Evolutionary conservation across 192 early-diverging fungal genomes (phyloP).

Genomic region (Backusella morwellensis): DNA sequence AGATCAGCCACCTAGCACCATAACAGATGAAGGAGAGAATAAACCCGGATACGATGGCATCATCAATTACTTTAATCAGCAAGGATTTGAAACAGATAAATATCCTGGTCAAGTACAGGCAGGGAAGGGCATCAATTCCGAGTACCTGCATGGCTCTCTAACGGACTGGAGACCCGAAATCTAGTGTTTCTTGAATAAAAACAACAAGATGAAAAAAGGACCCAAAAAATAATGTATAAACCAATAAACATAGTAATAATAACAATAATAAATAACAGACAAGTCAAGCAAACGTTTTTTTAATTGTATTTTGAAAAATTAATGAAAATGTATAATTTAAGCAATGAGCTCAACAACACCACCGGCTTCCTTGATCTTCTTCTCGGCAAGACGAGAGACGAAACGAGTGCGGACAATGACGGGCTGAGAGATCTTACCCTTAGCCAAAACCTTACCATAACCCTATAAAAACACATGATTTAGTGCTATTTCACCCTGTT

Average conservation of each 20-base stretch:
- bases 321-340: conserved; percentile 34
- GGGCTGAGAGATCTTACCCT: conserved; percentile 90
- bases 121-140: background rate
- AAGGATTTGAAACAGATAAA: background rate
- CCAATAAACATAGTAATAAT: background rate
- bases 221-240: background rate
- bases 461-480: conserved; percentile 42
- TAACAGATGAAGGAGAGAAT: background rate
- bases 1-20: background rate
- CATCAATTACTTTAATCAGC: background rate
- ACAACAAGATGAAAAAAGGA: background rate
- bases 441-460: conserved; percentile 96
- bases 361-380: conserved; percentile 98
- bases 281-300: background rate
- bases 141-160: background rate
- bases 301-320: background rate
- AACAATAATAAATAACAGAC: background rate
- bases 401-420: conserved; percentile 95
- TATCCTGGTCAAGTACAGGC: background rate
- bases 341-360: conserved; percentile 73
- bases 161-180: background rate
- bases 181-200: background rate
- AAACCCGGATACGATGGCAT: background rate
- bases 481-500: no score
- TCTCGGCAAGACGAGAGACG: conserved; percentile 90